These are phyloP conservation scores for Nannochloris sp. DNA, from an alignment of 139 green algal species.

Conservation along the genomic window DNA sequence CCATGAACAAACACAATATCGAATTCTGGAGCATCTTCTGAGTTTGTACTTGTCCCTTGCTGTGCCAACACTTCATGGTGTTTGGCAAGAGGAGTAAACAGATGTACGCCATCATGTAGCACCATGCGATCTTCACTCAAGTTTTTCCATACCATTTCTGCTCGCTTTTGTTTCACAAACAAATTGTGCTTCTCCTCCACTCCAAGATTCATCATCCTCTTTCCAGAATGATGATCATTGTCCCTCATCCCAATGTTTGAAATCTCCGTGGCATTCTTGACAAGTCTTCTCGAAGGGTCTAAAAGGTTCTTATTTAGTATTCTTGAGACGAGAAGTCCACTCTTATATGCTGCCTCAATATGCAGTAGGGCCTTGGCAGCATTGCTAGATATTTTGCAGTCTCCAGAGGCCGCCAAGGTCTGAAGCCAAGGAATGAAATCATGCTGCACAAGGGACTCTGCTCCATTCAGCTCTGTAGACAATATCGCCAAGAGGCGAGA, in stretches of 20 bases:
- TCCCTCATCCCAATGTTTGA: background rate
- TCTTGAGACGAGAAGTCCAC: background rate
- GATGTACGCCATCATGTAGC: slow-evolving; percentile 57
- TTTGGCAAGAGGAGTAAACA: slow-evolving; percentile 47
- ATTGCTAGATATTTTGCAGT: slow-evolving; percentile 56
- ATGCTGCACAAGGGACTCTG: slow-evolving; percentile 4
- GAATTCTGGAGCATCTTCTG: slow-evolving; percentile 33
- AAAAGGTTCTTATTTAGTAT: background rate
- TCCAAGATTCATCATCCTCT: background rate
- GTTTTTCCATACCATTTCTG: background rate
- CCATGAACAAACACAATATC: slow-evolving; percentile 88
- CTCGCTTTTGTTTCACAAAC: slow-evolving; percentile 1
- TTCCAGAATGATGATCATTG: background rate
- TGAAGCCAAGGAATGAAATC: slow-evolving; percentile 49
- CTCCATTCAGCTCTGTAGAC: slow-evolving; percentile 21
- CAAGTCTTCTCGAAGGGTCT: background rate
- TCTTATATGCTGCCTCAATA: slow-evolving; percentile 30
- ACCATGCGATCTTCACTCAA: slow-evolving; percentile 8
- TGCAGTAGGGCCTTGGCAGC: slow-evolving; percentile 55
- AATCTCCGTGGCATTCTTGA: background rate
- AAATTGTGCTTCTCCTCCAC: background rate
- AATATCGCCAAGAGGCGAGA: slow-evolving; percentile 58
- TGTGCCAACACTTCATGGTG: slow-evolving; percentile 52
- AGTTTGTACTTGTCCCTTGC: slow-evolving; percentile 9
- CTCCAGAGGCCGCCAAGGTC: slow-evolving; percentile 22